Evolutionary conservation across 2,329 filamentous ascomycete species (phyloP).

Genomic region (Parafenestella ontariensis): DNA sequence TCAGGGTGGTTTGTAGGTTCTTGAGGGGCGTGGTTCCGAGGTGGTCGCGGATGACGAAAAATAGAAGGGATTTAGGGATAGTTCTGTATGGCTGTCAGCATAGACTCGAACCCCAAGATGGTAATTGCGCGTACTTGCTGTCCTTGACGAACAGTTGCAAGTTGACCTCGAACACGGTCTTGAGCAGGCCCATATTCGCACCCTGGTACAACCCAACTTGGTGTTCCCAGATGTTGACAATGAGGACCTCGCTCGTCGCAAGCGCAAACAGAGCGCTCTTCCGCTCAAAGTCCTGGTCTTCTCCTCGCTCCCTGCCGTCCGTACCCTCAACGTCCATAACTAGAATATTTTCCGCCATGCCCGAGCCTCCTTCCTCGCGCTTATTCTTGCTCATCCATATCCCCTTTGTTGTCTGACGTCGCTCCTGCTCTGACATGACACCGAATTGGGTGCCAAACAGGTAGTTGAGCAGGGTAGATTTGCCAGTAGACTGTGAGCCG

Average conservation of each 20-base stretch:
- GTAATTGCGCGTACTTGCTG: conserved; percentile 71
- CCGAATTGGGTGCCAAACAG: conserved; percentile 96
- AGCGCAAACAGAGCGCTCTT: conserved; percentile 97
- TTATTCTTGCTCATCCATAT: conserved; percentile 99
- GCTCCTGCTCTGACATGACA: conserved; percentile 94
- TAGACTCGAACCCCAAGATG: neutral
- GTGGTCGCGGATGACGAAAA: conserved; percentile 98
- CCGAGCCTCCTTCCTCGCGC: conserved; percentile 55
- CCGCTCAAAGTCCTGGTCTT: conserved; percentile 98
- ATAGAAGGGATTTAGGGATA: conserved; percentile 87
- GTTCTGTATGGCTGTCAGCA: conserved; percentile 62
- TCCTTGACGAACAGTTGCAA: conserved; percentile 96
- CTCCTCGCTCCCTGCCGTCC: conserved; percentile 92
- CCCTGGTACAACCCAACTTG: conserved; percentile 98
- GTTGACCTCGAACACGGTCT: conserved; percentile 99
- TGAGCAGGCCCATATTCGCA: conserved; percentile 97
- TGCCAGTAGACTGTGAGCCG: conserved; percentile 97
- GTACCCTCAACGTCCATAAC: conserved; percentile 99
- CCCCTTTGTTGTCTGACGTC: conserved; percentile 96
- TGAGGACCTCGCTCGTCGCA: conserved; percentile 95
- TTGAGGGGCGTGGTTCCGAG: conserved; percentile 88
- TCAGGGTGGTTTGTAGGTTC: conserved; percentile 87
- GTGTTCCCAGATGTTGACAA: conserved; percentile 99
- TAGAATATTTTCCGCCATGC: conserved; percentile 96
- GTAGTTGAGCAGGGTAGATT: conserved; percentile 94